phyloP scores from a whole-genome alignment of 805 yeast species.

The Metschnikowia reukaufii region DNA sequence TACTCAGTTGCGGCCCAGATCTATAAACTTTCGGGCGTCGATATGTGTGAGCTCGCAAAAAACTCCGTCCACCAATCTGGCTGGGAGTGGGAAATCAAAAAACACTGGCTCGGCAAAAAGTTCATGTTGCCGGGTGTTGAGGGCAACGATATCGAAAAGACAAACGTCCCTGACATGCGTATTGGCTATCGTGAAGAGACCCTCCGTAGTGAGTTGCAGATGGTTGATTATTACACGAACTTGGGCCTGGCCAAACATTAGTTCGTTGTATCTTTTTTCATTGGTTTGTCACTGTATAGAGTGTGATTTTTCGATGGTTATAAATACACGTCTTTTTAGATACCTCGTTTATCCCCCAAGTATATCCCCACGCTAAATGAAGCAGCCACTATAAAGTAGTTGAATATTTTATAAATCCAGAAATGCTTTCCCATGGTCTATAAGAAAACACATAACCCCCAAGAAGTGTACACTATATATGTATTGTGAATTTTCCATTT shows the following conservation, averaged over 20 bases:
- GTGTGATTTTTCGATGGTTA: background rate
- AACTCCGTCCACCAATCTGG: conserved; percentile 95
- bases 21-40: conserved; percentile 89
- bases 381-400: no score
- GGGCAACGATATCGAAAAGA: conserved; percentile 88
- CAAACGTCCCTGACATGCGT: conserved; percentile 92
- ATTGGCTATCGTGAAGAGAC: conserved; percentile 84
- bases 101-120: conserved; percentile 86
- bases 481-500: no score
- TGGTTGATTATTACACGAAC: conserved; percentile 58
- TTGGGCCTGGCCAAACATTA: conserved; percentile 14
- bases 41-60: conserved; percentile 94
- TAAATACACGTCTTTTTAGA: no score
- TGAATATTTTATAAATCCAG: no score
- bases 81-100: conserved; percentile 81
- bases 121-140: conserved; percentile 59
- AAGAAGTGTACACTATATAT: no score
- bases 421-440: no score
- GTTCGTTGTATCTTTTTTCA: no score
- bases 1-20: conserved; percentile 98
- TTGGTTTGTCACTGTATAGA: no score
- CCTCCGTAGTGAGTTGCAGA: conserved; percentile 63
- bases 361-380: no score
- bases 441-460: no score
- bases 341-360: no score